These are phyloP conservation scores for Saturnispora hagleri DNA, from an alignment of 805 yeast species.

Conservation along the genomic window DNA sequence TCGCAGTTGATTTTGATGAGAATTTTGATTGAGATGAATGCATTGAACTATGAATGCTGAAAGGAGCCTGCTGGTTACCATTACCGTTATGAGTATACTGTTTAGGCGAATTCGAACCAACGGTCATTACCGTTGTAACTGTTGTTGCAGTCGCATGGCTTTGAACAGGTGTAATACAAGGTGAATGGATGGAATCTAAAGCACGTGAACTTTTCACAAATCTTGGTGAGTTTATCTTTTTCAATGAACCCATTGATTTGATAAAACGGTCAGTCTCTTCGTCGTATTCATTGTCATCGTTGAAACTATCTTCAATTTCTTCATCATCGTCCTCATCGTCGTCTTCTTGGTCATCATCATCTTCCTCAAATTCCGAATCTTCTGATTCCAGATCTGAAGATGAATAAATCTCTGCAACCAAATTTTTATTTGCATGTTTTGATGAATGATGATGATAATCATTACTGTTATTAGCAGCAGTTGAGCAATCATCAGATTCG, in stretches of 20 bases:
- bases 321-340: constrained; percentile 10
- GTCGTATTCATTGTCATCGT: constrained; percentile 8
- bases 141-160: constrained; percentile 13
- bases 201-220: not conserved
- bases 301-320: constrained; percentile 14
- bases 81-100: not conserved
- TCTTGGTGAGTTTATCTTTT: constrained; percentile 6
- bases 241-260: constrained; percentile 5
- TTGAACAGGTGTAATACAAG: constrained; percentile 11
- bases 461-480: constrained; percentile 5
- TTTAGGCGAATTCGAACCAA: constrained; percentile 7
- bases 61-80: not conserved
- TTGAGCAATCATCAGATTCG: constrained; percentile 12
- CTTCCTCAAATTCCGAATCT: constrained; percentile 17
- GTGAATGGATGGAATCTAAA: constrained; percentile 9
- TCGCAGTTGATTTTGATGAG: not conserved
- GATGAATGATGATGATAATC: not conserved
- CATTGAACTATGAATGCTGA: constrained; percentile 4
- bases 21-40: constrained; percentile 4
- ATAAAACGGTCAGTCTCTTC: constrained; percentile 13
- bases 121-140: constrained; percentile 9
- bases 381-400: constrained; percentile 10
- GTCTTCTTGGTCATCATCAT: constrained; percentile 10
- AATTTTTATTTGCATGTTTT: not conserved
- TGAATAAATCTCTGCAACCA: not conserved